Conservation (phyloP, 495 filamentous ascomycete species). For the Hypoxylon fuscum region DNA sequence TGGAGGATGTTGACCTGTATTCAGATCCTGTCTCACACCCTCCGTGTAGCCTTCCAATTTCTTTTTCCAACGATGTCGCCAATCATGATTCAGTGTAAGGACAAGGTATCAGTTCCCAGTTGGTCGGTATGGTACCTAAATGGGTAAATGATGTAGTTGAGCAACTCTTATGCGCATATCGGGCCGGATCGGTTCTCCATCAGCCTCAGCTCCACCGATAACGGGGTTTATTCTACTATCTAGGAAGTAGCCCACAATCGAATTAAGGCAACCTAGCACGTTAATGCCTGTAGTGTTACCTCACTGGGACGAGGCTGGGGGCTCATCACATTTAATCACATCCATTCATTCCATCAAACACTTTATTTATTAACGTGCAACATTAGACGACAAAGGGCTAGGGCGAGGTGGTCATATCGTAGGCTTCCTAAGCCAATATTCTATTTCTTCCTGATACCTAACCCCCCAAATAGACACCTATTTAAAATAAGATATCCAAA, state of each 20-base stretch:
- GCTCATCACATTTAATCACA: slow-evolving; percentile 23
- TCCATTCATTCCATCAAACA: slow-evolving; percentile 20
- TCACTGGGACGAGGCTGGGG: slow-evolving; percentile 25
- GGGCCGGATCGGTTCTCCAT: not conserved
- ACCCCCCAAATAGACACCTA: not conserved
- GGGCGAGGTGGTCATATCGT: slow-evolving; percentile 8
- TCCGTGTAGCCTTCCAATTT: slow-evolving; percentile 29
- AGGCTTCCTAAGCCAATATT: not conserved
- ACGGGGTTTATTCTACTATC: slow-evolving; percentile 21
- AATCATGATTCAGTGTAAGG: slow-evolving; percentile 17
- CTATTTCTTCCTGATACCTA: not conserved
- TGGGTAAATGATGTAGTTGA: not conserved
- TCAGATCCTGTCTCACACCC: slow-evolving; percentile 21
- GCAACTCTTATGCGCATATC: no score
- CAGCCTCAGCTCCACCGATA: slow-evolving; percentile 19
- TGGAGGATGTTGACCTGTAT: slow-evolving; percentile 4
- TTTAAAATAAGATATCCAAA: slow-evolving; percentile 16
- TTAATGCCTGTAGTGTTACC: slow-evolving; percentile 16
- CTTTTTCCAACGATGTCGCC: slow-evolving; percentile 4
- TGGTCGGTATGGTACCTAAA: no score
- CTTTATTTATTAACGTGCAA: slow-evolving; percentile 3
- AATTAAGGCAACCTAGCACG: slow-evolving; percentile 11
- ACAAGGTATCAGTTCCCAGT: not conserved
- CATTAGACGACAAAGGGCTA: slow-evolving; percentile 13
- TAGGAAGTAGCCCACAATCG: slow-evolving; percentile 6